Base-by-base conservation (phyloP, 2,329 filamentous ascomycete genomes). In the Neurospora crassa region DNA sequence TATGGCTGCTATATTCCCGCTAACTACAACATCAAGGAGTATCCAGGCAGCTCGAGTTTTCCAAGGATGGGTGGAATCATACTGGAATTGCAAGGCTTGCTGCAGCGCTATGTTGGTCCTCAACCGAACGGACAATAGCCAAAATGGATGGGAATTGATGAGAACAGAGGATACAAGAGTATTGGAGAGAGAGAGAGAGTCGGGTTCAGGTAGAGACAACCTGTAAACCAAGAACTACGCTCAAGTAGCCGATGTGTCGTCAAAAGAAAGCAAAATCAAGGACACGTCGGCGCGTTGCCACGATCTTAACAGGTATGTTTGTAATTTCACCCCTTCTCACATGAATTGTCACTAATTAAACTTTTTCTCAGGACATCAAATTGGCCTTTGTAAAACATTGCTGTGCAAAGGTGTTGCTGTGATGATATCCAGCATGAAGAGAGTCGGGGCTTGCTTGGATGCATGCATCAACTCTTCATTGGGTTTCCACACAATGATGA, bases 201-300 rank as follows among this genome's bases (percentile, higher is more conserved):
- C 11, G 43, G 43, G 43, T 37, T 59, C 68, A 34, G 42, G 29
- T 68, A 34, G 67, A 59, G 43, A 69, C 53, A 63, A 63, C 53
- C 53, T 63, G 53, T 63, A 63, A 63, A 63, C 53, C 53, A 63
- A 34, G 4, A 34, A 63, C 53, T 63, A 63, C 53, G 34, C 53
- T 63, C 53, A 69, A 24, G 24, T 29, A 42, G 74, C 74, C 74
- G 74, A 74, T 73, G 72, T 75, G 74, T 75, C 73, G 24, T 40
- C 12, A 16, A 43, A 14, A 63, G 67, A 37, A 34, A 20, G n/a
- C 24, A 41, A 8, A 68, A 41, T 63, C 4, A 16, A 67, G 73
- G 73, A 72, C 74, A 75, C 71, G 74, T 75, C 74, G 74, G 74
- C 74, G 71, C 71, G 67, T 72, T 73, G 70, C 71, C 69, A 70